These are phyloP conservation scores for Komagataella pseudopastoris DNA, from an alignment of 805 yeast species.

Conservation along the genomic window DNA sequence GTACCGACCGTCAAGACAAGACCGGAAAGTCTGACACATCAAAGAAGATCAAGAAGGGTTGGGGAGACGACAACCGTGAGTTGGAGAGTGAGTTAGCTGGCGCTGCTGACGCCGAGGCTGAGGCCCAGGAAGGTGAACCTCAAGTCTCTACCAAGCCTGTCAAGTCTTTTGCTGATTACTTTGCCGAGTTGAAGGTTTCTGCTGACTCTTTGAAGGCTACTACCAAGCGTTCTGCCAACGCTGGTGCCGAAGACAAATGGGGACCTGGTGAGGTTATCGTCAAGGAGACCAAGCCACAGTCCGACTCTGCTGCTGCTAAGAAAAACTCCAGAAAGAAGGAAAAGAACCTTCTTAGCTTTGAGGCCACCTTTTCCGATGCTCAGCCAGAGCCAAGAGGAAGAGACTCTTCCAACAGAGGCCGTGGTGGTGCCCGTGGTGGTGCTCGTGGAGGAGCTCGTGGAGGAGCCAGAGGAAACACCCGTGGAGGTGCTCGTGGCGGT, in stretches of 20 bases:
- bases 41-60: slow-evolving; percentile 74
- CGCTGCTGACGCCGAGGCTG: slow-evolving; percentile 23
- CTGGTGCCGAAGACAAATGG: slow-evolving; percentile 41
- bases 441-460: slow-evolving; percentile 3
- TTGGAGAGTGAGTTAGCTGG: slow-evolving; percentile 55
- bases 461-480: slow-evolving; percentile 10
- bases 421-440: slow-evolving; percentile 15
- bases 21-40: slow-evolving; percentile 72
- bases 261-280: slow-evolving; percentile 44
- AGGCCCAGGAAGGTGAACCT: slow-evolving; percentile 29
- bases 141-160: slow-evolving; percentile 23
- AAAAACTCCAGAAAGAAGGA: slow-evolving; percentile 68
- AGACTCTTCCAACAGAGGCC: slow-evolving; percentile 11
- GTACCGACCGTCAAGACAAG: slow-evolving; percentile 79
- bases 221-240: slow-evolving; percentile 37
- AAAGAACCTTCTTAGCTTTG: slow-evolving; percentile 65
- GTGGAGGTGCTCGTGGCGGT: slow-evolving; percentile 16
- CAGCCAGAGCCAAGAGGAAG: slow-evolving; percentile 23
- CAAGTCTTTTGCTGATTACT: slow-evolving; percentile 79
- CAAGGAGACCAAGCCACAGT: slow-evolving; percentile 49
- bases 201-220: slow-evolving; percentile 23
- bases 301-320: slow-evolving; percentile 52
- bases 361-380: slow-evolving; percentile 57
- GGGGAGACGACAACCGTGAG: slow-evolving; percentile 76
- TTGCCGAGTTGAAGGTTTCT: slow-evolving; percentile 46